Conservation (phyloP, 2,329 filamentous ascomycete species). For the Apiospora arundinis region DNA sequence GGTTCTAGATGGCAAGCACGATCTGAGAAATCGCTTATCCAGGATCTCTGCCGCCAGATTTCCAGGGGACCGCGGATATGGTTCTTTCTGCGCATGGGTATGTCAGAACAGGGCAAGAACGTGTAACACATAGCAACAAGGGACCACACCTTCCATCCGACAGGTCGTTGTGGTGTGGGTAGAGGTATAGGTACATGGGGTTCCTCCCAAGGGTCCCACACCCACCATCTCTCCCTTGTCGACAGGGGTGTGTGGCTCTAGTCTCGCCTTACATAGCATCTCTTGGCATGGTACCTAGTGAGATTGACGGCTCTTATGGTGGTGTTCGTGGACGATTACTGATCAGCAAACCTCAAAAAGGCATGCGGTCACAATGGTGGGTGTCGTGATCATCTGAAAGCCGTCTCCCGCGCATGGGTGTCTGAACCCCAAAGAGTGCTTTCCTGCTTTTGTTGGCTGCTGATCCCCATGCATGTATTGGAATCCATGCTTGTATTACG, state of each 20-base stretch:
- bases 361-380: no score
- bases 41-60: neutral
- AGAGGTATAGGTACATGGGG: neutral
- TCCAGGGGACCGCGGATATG: neutral
- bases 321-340: conserved; percentile 8
- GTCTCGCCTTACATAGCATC: neutral
- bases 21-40: neutral
- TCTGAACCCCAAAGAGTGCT: neutral
- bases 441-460: neutral
- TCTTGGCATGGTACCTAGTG: neutral
- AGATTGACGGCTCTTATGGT: neutral
- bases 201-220: neutral
- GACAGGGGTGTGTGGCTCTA: neutral
- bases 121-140: neutral
- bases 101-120: neutral
- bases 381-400: neutral
- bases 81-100: neutral
- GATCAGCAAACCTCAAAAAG: neutral
- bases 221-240: neutral
- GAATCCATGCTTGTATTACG: neutral
- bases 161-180: conserved; percentile 15
- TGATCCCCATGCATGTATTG: neutral
- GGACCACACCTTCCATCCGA: neutral
- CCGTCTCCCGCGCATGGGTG: neutral
- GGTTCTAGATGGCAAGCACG: neutral